A percentile compares a stretch with the other conserved stretches of the same genome.
These are phyloP conservation scores for Botrytis fragariae DNA, from an alignment of 2,329 filamentous ascomycete species.

Conservation along the genomic window DNA sequence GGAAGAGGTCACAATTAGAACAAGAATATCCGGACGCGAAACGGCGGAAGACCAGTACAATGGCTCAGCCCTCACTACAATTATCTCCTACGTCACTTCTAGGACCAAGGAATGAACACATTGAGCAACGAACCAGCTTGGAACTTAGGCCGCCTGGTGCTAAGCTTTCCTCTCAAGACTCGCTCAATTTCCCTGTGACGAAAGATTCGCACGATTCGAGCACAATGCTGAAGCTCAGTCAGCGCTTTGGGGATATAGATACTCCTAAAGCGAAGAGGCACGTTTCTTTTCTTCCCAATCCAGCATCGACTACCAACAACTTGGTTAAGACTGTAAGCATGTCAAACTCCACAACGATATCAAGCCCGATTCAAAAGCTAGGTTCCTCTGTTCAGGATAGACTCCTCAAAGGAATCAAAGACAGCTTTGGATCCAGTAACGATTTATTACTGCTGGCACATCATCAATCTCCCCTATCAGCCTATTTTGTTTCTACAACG, in stretches of 20 bases:
- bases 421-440: background rate
- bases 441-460: background rate
- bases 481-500: constrained; percentile 51
- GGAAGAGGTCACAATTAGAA: background rate
- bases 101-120: background rate
- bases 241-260: constrained; percentile 50
- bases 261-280: background rate
- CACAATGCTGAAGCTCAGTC: constrained; percentile 64
- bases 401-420: background rate
- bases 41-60: background rate
- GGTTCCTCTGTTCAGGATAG: background rate
- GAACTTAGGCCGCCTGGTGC: constrained; percentile 7
- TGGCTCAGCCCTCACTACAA: background rate
- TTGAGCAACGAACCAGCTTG: constrained; percentile 1
- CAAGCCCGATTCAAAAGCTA: background rate
- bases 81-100: background rate
- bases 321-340: background rate
- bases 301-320: background rate
- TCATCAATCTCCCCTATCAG: constrained; percentile 41
- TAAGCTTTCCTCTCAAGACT: constrained; percentile 40
- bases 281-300: background rate
- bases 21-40: background rate
- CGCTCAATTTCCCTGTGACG: constrained; percentile 68
- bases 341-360: background rate
- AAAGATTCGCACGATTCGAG: constrained; percentile 70